phyloP scores from a whole-genome alignment of 768 basidiomycete genomes.

The Cytidiella melzeri region DNA sequence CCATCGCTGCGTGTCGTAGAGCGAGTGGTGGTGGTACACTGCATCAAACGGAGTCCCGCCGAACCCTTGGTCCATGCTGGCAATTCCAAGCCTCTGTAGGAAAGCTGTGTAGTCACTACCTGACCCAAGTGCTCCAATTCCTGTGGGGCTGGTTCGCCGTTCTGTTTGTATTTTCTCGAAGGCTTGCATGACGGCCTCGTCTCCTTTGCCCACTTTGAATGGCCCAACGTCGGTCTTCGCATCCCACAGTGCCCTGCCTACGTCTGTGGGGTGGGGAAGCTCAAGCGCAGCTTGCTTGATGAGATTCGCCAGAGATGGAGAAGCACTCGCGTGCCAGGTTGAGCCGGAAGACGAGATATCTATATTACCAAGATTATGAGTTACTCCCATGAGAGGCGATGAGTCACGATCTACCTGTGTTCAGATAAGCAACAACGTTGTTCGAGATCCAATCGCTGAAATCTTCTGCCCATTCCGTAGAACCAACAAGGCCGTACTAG shows the following conservation, averaged over 20 bases:
- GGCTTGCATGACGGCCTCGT: constrained; percentile 26
- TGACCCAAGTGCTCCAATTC: constrained; percentile 61
- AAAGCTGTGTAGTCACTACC: constrained; percentile 93
- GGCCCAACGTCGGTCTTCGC: constrained; percentile 55
- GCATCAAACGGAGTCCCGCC: constrained; percentile 33
- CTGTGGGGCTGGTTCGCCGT: constrained; percentile 21
- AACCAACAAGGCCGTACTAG: constrained; percentile 69
- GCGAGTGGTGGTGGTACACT: constrained; percentile 56
- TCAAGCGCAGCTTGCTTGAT: constrained; percentile 60
- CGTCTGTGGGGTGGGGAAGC: constrained; percentile 65
- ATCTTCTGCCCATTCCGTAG: constrained; percentile 93
- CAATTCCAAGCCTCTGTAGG: constrained; percentile 65
- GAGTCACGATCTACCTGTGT: constrained; percentile 43
- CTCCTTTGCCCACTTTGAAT: constrained; percentile 22
- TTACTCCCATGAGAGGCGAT: background rate
- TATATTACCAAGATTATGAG: constrained; percentile 12
- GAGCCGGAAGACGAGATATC: constrained; percentile 64
- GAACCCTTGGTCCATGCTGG: constrained; percentile 33
- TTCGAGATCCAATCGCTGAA: constrained; percentile 75
- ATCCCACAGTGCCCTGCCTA: constrained; percentile 71
- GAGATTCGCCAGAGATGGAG: constrained; percentile 79
- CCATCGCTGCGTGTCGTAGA: constrained; percentile 55
- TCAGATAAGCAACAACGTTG: constrained; percentile 82
- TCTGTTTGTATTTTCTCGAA: constrained; percentile 39
- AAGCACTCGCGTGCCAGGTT: constrained; percentile 49